Percentiles rank a stretch among this genome's conserved stretches.
These are phyloP conservation scores for Cordyceps tenuipes DNA, from an alignment of 2,329 filamentous ascomycete species.

Conservation along the genomic window DNA sequence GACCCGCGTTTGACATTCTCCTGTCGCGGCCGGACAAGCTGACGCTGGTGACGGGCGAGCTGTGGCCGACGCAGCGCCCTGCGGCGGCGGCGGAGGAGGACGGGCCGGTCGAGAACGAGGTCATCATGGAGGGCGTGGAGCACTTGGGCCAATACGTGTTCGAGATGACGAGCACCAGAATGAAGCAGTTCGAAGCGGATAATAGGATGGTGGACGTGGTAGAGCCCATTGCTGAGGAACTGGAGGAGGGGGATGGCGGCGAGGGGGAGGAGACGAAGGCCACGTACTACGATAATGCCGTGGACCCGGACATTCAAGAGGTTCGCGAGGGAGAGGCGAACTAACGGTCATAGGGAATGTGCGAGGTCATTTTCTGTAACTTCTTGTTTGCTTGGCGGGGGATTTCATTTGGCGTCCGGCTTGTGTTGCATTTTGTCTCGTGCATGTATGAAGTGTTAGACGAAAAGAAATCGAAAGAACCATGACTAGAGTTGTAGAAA, in stretches of 20 bases:
- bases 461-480: not conserved
- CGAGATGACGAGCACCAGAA: constrained; percentile 73
- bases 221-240: constrained; percentile 18
- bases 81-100: constrained; percentile 28
- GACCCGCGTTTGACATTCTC: constrained; percentile 74
- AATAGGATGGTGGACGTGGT: constrained; percentile 19
- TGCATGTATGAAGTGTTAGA: not conserved
- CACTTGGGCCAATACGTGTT: constrained; percentile 94
- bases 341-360: not conserved
- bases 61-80: constrained; percentile 63
- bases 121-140: constrained; percentile 82
- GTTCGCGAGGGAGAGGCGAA: constrained; percentile 25
- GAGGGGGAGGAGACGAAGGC: constrained; percentile 16
- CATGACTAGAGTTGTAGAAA: no score
- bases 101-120: constrained; percentile 41
- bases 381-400: not conserved
- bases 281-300: constrained; percentile 20
- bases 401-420: constrained; percentile 4
- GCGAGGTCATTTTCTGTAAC: not conserved
- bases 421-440: not conserved
- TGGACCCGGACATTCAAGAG: constrained; percentile 29
- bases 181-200: constrained; percentile 40
- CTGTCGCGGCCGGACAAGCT: constrained; percentile 74
- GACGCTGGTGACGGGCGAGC: constrained; percentile 72
- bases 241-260: constrained; percentile 17